Conservation (phyloP, 2,329 filamentous ascomycete species). For the Mollisiaceae sp. region DNA sequence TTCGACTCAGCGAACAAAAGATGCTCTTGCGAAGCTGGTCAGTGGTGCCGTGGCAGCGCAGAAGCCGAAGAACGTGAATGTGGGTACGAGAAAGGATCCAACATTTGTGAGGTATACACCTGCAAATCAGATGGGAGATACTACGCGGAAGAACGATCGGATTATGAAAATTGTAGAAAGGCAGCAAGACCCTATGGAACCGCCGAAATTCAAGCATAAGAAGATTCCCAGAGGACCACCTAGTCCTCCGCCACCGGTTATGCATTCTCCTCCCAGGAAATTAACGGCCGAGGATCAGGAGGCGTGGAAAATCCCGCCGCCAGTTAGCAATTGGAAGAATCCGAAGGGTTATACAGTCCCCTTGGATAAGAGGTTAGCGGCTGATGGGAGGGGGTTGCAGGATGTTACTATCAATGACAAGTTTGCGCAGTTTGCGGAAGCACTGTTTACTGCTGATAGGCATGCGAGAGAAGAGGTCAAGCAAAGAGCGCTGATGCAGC, state of each 20-base stretch:
- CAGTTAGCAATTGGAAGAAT: slow-evolving; percentile 99
- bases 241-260: slow-evolving; percentile 88
- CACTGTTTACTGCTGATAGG: slow-evolving; percentile 89
- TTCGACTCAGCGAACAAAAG: slow-evolving; percentile 86
- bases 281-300: slow-evolving; percentile 97
- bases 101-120: slow-evolving; percentile 97
- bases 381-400: slow-evolving; percentile 88
- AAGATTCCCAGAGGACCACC: slow-evolving; percentile 94
- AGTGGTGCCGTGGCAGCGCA: slow-evolving; percentile 87
- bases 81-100: slow-evolving; percentile 78
- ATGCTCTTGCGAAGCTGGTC: slow-evolving; percentile 81
- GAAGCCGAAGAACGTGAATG: slow-evolving; percentile 93
- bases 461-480: slow-evolving; percentile 96
- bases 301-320: slow-evolving; percentile 89
- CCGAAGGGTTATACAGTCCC: slow-evolving; percentile 97
- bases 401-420: slow-evolving; percentile 98
- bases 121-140: slow-evolving; percentile 94
- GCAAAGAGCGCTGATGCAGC: slow-evolving; percentile 92
- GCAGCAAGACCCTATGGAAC: slow-evolving; percentile 93
- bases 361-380: slow-evolving; percentile 91
- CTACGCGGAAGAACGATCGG: slow-evolving; percentile 83
- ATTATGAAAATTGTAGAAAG: slow-evolving; percentile 99
- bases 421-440: slow-evolving; percentile 94
- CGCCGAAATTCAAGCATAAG: slow-evolving; percentile 98
- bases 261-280: slow-evolving; percentile 94